phyloP scores from a whole-genome alignment of 2,329 filamentous ascomycete species.

The Xylaria sp. region DNA sequence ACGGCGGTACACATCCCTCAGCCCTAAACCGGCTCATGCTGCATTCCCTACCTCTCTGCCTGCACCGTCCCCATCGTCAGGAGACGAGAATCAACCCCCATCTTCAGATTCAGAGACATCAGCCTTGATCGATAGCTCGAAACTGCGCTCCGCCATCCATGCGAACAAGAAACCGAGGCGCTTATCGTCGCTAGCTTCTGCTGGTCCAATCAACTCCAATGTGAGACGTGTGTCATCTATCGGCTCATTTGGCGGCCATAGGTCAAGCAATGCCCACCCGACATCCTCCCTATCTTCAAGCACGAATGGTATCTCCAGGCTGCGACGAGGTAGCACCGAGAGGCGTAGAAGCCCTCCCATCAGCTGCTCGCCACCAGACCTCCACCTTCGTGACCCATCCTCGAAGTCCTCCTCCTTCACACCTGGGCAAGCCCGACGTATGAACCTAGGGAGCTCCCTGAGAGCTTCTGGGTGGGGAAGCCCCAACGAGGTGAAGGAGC shows the following conservation, averaged over 20 bases:
- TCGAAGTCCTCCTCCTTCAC: conserved; percentile 55
- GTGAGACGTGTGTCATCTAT: conserved; percentile 60
- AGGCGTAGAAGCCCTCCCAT: conserved; percentile 65
- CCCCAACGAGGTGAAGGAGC: conserved; percentile 41
- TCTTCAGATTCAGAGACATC: conserved; percentile 63
- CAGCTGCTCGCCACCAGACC: conserved; percentile 62
- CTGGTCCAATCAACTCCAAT: conserved; percentile 41
- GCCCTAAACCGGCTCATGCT: conserved; percentile 44
- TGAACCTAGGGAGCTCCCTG: conserved; percentile 60
- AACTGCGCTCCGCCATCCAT: conserved; percentile 66
- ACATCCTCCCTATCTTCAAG: conserved; percentile 56
- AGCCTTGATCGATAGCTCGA: conserved; percentile 61
- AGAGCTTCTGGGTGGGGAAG: conserved; percentile 38
- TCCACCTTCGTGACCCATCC: conserved; percentile 50
- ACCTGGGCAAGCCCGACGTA: conserved; percentile 66
- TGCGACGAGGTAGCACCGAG: conserved; percentile 63
- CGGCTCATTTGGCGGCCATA: conserved; percentile 52
- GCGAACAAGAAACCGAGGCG: conserved; percentile 61
- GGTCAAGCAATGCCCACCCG: conserved; percentile 52
- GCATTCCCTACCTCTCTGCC: conserved; percentile 41
- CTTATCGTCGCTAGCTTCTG: conserved; percentile 53
- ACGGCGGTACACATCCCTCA: conserved; percentile 49
- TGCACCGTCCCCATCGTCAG: conserved; percentile 50
- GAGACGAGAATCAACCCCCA: conserved; percentile 65
- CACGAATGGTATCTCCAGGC: conserved; percentile 67